These are phyloP conservation scores for Xylariaceae sp. DNA, from an alignment of 2,329 filamentous ascomycete species.

Conservation along the genomic window DNA sequence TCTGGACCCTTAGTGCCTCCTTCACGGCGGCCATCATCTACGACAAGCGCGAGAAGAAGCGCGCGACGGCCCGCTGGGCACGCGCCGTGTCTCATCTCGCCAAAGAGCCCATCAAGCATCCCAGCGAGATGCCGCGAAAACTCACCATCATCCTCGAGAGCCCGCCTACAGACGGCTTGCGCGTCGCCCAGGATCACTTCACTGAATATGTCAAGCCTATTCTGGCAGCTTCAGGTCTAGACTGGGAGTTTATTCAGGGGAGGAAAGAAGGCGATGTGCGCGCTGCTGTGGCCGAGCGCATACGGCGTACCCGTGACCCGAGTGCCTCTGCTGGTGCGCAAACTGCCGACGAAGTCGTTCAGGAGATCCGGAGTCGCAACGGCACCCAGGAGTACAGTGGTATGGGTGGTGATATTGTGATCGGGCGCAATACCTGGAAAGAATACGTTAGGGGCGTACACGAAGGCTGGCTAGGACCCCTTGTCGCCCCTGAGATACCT, in stretches of 20 bases:
- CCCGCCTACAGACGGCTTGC: constrained; percentile 81
- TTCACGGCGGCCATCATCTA: constrained; percentile 82
- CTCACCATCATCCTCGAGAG: constrained; percentile 82
- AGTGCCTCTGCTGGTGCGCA: constrained; percentile 41
- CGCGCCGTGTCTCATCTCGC: constrained; percentile 80
- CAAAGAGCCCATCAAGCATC: constrained; percentile 63
- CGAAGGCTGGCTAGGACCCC: constrained; percentile 91
- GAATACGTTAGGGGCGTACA: constrained; percentile 92
- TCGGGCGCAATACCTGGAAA: constrained; percentile 94
- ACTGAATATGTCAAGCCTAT: constrained; percentile 94
- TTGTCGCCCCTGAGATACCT: constrained; percentile 55
- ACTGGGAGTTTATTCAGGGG: constrained; percentile 95
- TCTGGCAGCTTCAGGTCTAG: constrained; percentile 80
- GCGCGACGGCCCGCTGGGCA: constrained; percentile 81
- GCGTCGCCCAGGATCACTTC: constrained; percentile 88
- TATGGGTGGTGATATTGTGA: constrained; percentile 76
- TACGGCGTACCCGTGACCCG: constrained; percentile 65
- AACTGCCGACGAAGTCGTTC: constrained; percentile 57
- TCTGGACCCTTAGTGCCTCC: constrained; percentile 73
- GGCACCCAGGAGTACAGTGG: constrained; percentile 70
- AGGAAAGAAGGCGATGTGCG: constrained; percentile 88
- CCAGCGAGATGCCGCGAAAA: constrained; percentile 73
- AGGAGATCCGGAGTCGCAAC: constrained; percentile 59
- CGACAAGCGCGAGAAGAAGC: constrained; percentile 86
- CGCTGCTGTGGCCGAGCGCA: constrained; percentile 79